Percentiles rank a stretch among this genome's conserved stretches.
phyloP scores from a whole-genome alignment of 441 rosid species.

The Dalechampia spathulata region DNA sequence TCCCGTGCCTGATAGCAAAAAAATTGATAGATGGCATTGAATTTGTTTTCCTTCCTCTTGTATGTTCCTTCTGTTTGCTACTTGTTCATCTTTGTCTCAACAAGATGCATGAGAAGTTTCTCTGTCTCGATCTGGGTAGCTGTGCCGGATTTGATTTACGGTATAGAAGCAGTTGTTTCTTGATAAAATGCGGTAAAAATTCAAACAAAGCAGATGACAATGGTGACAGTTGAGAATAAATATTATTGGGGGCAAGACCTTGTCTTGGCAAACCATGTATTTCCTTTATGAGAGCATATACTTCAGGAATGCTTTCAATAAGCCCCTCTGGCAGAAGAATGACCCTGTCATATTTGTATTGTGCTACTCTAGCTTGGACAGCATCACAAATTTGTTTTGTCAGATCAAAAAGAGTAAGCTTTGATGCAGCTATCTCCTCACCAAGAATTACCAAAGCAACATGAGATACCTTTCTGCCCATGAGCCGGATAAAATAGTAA shows the following conservation, averaged over 20 bases:
- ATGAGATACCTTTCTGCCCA: constrained; percentile 98
- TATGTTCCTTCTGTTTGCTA: constrained; percentile 87
- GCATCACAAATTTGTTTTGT: constrained; percentile 91
- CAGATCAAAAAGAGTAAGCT: constrained; percentile 90
- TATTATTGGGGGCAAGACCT: constrained; percentile 61
- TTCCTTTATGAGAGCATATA: constrained; percentile 93
- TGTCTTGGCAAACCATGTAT: constrained; percentile 80
- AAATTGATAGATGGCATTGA: constrained; percentile 96
- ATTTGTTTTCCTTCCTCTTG: constrained; percentile 91
- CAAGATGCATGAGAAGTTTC: constrained; percentile 95
- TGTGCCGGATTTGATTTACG: constrained; percentile 99
- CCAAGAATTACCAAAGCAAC: constrained; percentile 94
- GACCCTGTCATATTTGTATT: constrained; percentile 94
- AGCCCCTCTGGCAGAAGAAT: constrained; percentile 97
- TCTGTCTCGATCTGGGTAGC: constrained; percentile 97
- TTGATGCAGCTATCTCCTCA: constrained; percentile 97
- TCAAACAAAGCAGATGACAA: constrained; percentile 97
- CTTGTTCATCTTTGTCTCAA: constrained; percentile 91
- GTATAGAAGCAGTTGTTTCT: constrained; percentile 86
- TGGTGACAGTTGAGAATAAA: constrained; percentile 89
- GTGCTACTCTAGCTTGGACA: constrained; percentile 85
- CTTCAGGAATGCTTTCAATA: constrained; percentile 96
- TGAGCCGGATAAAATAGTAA: constrained; percentile 92
- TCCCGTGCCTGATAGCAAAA: constrained; percentile 99
- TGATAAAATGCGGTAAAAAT: constrained; percentile 88